Conservation (phyloP, 768 basidiomycete genomes). For the Albatrellus ellisii region DNA sequence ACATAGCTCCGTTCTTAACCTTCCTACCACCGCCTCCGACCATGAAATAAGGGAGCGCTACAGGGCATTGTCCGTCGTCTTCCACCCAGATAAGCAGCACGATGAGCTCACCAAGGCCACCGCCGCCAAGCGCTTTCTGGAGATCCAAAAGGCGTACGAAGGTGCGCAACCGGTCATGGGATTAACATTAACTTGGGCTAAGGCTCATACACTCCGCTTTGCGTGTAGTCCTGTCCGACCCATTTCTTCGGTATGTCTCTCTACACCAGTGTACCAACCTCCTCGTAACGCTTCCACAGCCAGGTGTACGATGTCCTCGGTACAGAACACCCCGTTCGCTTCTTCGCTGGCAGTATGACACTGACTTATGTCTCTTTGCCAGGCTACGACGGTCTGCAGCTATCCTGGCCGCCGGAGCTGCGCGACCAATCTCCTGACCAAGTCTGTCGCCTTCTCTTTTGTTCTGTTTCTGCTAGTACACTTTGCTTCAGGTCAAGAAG, state of each 20-base stretch:
- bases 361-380: neutral
- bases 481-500: constrained; percentile 28
- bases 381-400: constrained; percentile 27
- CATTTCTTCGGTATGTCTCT: constrained; percentile 10
- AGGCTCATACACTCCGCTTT: constrained; percentile 1
- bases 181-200: neutral
- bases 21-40: constrained; percentile 48
- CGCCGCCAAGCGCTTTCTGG: constrained; percentile 56
- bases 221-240: constrained; percentile 12
- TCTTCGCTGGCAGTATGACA: neutral
- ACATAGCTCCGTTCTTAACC: constrained; percentile 53
- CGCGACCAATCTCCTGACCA: constrained; percentile 33
- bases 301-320: constrained; percentile 11
- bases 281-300: constrained; percentile 6
- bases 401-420: constrained; percentile 32
- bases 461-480: neutral
- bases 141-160: constrained; percentile 78
- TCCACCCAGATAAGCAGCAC: constrained; percentile 78
- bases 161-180: constrained; percentile 24
- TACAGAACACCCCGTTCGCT: neutral
- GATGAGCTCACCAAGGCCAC: constrained; percentile 39
- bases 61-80: constrained; percentile 55
- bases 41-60: constrained; percentile 68
- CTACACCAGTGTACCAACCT: constrained; percentile 14
- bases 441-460: constrained; percentile 23